phyloP scores from a whole-genome alignment of 768 basidiomycete genomes.

The Nidularia pulvinata region DNA sequence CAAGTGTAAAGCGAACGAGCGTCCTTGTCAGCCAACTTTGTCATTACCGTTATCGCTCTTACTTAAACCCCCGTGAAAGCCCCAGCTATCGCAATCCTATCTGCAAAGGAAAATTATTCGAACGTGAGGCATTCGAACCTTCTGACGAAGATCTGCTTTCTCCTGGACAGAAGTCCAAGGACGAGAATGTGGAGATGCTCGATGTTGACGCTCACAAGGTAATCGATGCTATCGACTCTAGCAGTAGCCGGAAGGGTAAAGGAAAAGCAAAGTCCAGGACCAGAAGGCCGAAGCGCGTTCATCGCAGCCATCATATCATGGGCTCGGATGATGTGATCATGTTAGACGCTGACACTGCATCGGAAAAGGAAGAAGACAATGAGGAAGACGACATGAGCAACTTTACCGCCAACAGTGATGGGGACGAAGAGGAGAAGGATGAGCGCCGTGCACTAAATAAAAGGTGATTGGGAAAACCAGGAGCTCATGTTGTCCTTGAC shows the following conservation, averaged over 20 bases:
- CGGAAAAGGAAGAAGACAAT: constrained; percentile 28
- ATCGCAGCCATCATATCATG: constrained; percentile 8
- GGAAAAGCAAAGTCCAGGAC: constrained; percentile 21
- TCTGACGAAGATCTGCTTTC: constrained; percentile 39
- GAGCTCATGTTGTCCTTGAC: constrained; percentile 36
- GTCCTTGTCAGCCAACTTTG: constrained; percentile 41
- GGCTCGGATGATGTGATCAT: constrained; percentile 24
- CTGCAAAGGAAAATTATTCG: constrained; percentile 45
- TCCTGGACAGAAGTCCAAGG: constrained; percentile 6
- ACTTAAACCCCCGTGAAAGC: constrained; percentile 24
- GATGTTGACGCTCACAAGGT: constrained; percentile 12
- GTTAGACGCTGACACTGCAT: constrained; percentile 18
- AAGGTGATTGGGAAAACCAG: constrained; percentile 28
- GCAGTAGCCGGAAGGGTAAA: constrained; percentile 20
- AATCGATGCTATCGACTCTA: constrained; percentile 2
- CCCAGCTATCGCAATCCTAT: constrained; percentile 63
- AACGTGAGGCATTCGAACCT: constrained; percentile 60
- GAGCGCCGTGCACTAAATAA: constrained; percentile 33
- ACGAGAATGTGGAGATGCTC: constrained; percentile 27
- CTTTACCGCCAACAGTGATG: constrained; percentile 52
- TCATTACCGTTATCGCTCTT: background rate
- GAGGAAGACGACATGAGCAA: constrained; percentile 44
- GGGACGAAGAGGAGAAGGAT: constrained; percentile 56
- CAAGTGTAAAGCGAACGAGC: constrained; percentile 38
- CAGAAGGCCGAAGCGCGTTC: constrained; percentile 9